Evolutionary conservation across 2,329 filamentous ascomycete species (phyloP), one percentile per base, ranked within the genome.

Genomic region (Monosporascus sp.): DNA sequence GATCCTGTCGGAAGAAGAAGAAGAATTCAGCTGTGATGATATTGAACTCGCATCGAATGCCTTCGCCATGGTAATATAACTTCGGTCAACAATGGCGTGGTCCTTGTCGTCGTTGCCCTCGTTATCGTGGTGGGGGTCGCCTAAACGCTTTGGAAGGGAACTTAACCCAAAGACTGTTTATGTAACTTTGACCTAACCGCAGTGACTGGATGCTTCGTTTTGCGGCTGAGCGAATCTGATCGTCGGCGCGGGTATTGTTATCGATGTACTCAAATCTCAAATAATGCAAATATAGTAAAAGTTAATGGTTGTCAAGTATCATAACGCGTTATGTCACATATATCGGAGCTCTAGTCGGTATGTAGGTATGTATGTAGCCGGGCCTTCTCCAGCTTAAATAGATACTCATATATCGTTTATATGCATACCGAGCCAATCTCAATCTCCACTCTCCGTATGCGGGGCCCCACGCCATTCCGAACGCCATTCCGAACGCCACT

Each of bases 1-100:
- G 41, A 81, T 73, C 61, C 81, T 80, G 57, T 85, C 80, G 22
- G 70, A 67, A 25, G 3, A 46, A 37, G 72, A 75, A 57, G 73
- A 75, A 9, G 84, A 78, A 61, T 73, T 78, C 48, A 66, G 63
- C 58, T 62, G 58, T 15, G 58, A 48, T 48, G 65, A 52, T n/a
- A 65, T 52, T 14, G 58, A 53, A 46, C 58, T 51, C 41, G 63
- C 52, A 54, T 65, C 61, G 39, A 63, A 57, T 18, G 62, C 60
- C 62, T 66, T 67, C 37, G 59, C 58, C 56, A 37, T 55, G 46
- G 24, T 48, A 25, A 41, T 48, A 50, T 11, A 14, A 20, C 11
- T 20, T 43, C 22, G 17, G 6, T 15, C 17, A 20, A 43, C 20
- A 43, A 43, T 8, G n/a, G 8, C 18, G 39, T 24, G 17, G 37